A percentile compares a stretch with the other conserved stretches of the same genome.
Evolutionary conservation across 2,329 filamentous ascomycete genomes (phyloP).

Genomic region (Pseudogymnoascus sp.): DNA sequence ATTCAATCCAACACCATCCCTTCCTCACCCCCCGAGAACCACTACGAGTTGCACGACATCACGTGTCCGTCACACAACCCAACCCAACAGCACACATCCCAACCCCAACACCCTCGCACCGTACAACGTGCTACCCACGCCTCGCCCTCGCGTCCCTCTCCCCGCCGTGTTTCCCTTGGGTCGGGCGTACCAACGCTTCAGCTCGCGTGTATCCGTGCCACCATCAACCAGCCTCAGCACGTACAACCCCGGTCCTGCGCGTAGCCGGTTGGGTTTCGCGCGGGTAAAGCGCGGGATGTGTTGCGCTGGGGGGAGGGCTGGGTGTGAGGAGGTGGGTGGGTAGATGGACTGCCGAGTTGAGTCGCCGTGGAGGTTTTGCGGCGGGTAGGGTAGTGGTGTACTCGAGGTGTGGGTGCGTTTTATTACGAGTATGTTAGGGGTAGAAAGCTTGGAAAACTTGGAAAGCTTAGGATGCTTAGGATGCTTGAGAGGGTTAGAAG

Average conservation of each 20-base stretch:
- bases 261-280: neutral
- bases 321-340: too few species aligned
- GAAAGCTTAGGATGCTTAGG: neutral
- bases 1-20: neutral
- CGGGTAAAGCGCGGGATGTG: too few species aligned
- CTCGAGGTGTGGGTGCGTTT: neutral
- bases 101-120: neutral
- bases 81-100: neutral
- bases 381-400: neutral
- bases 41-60: neutral
- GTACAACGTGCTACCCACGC: neutral
- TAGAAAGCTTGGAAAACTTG: neutral
- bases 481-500: neutral
- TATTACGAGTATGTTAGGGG: neutral
- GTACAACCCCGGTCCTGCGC: neutral
- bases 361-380: neutral
- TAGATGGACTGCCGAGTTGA: neutral
- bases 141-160: neutral
- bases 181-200: too few species aligned
- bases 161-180: neutral
- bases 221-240: neutral
- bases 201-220: neutral
- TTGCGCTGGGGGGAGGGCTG: too few species aligned
- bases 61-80: neutral
- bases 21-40: neutral